phyloP scores from a whole-genome alignment of 148 eudicot species.

The Polygonum maritimum region DNA sequence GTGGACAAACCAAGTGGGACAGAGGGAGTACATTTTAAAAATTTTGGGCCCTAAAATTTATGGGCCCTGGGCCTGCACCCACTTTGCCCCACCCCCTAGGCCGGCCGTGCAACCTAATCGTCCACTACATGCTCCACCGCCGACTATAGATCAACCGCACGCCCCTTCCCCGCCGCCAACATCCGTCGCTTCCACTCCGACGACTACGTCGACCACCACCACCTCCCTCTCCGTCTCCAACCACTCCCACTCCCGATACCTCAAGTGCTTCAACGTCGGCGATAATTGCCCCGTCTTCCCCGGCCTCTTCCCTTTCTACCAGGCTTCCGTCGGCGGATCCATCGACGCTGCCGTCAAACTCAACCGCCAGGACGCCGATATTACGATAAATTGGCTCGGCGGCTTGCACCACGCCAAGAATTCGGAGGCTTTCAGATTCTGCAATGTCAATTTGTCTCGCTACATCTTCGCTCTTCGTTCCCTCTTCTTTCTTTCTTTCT shows the following conservation, averaged over 20 bases:
- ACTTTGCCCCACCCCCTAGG: no score
- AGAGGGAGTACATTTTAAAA: no score
- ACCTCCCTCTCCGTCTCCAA: slow-evolving; percentile 15
- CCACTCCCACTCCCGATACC: slow-evolving; percentile 41
- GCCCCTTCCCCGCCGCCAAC: slow-evolving; percentile 54
- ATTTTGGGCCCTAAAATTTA: no score
- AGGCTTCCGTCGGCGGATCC: slow-evolving; percentile 78
- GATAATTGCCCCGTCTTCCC: slow-evolving; percentile 82
- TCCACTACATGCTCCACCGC: slow-evolving; percentile 69
- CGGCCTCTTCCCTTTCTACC: slow-evolving; percentile 64
- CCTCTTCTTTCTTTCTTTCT: no score
- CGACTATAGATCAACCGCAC: slow-evolving; percentile 56
- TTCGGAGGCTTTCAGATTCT: slow-evolving; percentile 82
- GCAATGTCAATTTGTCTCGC: slow-evolving; percentile 87
- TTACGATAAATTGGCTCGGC: slow-evolving; percentile 89
- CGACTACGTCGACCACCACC: slow-evolving; percentile 47
- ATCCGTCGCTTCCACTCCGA: slow-evolving; percentile 65
- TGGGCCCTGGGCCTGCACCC: no score
- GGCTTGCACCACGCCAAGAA: slow-evolving; percentile 91
- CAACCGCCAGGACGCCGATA: slow-evolving; percentile 57
- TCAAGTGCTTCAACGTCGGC: slow-evolving; percentile 71
- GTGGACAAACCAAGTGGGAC: no score
- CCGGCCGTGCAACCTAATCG: slow-evolving; percentile 66
- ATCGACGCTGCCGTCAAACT: slow-evolving; percentile 78
- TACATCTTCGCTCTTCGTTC: no score